Evolutionary conservation across 1,284 basidiomycete species (phyloP).

Genomic region (Puccinia hordei): DNA sequence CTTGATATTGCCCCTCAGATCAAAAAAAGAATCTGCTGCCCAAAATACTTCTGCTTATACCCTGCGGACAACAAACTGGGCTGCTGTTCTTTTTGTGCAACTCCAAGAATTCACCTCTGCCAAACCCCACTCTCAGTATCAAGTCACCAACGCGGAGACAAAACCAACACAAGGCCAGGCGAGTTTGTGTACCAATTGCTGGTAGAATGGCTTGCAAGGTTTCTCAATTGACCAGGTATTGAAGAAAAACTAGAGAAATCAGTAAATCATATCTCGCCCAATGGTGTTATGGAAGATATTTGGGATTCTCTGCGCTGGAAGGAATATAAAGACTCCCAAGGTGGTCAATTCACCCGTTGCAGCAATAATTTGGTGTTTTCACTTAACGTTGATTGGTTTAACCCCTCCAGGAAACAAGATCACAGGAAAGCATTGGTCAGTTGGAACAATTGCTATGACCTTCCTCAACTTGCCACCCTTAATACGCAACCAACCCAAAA

Average conservation of each 20-base stretch:
- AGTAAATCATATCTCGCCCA: background rate
- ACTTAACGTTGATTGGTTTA: constrained; percentile 29
- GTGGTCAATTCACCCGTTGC: background rate
- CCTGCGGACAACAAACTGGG: no score
- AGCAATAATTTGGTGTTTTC: constrained; percentile 11
- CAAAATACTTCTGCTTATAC: no score
- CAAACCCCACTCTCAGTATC: no score
- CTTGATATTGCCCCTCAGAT: no score
- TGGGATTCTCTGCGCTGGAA: no score
- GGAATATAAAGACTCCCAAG: background rate
- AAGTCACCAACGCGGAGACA: no score
- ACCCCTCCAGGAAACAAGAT: constrained; percentile 17
- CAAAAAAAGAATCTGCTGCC: no score
- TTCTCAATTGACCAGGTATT: background rate
- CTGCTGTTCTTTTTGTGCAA: no score
- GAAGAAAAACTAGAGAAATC: constrained; percentile 26
- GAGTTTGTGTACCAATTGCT: no score
- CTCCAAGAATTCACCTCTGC: no score
- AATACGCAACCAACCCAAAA: constrained; percentile 59
- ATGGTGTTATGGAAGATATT: no score
- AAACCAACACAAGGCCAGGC: no score
- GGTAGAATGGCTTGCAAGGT: constrained; percentile 21
- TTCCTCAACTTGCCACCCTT: constrained; percentile 54
- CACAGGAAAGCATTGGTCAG: background rate
- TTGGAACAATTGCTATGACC: background rate